Evolutionary conservation across 352 stramenopile genomes (phyloP).

Genomic region (Saprolegnia diclina): DNA sequence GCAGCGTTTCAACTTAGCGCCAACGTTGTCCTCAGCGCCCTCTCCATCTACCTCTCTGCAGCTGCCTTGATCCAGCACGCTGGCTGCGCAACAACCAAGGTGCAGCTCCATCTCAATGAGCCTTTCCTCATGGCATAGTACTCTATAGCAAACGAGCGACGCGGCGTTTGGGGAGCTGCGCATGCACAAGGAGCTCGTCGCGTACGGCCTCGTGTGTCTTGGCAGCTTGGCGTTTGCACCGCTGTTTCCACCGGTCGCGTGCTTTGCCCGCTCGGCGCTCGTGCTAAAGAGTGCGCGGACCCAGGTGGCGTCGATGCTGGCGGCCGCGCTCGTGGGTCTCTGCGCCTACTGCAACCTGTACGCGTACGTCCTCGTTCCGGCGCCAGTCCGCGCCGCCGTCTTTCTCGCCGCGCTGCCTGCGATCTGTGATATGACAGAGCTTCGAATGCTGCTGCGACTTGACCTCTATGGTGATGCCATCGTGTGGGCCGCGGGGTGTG

Average conservation of each 20-base stretch:
- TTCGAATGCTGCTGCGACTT: slow-evolving; percentile 4
- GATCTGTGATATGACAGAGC: neutral
- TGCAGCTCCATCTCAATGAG: neutral
- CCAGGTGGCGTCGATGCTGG: neutral
- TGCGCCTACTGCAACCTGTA: neutral
- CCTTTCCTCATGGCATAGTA: too few relatives aligned
- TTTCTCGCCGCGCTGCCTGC: neutral
- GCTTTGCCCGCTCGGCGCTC: slow-evolving; percentile 11
- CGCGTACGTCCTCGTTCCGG: neutral
- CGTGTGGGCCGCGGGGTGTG: neutral
- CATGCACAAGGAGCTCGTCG: slow-evolving; percentile 17
- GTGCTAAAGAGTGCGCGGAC: neutral
- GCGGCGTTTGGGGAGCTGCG: slow-evolving; percentile 1
- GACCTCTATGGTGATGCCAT: neutral
- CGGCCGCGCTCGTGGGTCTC: neutral
- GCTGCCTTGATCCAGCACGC: slow-evolving; percentile 3
- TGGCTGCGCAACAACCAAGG: neutral
- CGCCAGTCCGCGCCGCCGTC: slow-evolving; percentile 5
- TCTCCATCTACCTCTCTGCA: slow-evolving; percentile 10
- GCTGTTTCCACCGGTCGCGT: slow-evolving; percentile 8
- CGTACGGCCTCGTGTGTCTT: slow-evolving; percentile 14
- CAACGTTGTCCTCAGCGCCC: neutral
- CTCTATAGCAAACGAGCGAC: neutral
- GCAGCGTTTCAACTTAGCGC: neutral
- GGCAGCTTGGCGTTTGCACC: neutral